Percentiles rank a stretch among this genome's conserved stretches.
Conservation (phyloP, 1,284 basidiomycete species). For the Leccinum holopus region DNA sequence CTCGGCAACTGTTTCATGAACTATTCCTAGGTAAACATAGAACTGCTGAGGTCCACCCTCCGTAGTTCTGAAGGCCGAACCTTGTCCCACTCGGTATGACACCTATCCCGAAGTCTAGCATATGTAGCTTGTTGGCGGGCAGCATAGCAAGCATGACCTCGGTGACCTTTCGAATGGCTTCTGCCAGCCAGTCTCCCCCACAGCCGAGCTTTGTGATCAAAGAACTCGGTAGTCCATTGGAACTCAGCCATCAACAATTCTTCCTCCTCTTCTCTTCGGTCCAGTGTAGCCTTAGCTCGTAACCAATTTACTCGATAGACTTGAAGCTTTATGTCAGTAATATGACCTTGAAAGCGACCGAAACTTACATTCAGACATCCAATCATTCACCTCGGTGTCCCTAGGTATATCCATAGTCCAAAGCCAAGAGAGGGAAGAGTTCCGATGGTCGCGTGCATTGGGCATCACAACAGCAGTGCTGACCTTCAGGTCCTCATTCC, state of each 20-base stretch:
- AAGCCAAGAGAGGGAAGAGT: too few species aligned
- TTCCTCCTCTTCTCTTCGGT: not conserved
- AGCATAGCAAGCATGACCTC: not conserved
- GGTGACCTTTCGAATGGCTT: not conserved
- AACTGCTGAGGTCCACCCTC: not conserved
- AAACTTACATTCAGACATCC: too few species aligned
- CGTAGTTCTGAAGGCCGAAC: not conserved
- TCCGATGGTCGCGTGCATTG: too few species aligned
- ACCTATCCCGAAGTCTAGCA: not conserved
- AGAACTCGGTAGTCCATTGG: not conserved
- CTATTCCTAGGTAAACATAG: not conserved
- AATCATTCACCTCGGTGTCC: too few species aligned
- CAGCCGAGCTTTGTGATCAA: not conserved
- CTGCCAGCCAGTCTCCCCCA: not conserved
- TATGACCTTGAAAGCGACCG: not conserved
- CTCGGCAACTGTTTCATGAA: not conserved
- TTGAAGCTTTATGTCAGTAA: not conserved
- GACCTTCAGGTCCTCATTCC: too few species aligned
- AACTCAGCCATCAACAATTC: not conserved
- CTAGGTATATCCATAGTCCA: not conserved
- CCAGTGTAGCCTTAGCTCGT: not conserved
- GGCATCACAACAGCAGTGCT: too few species aligned
- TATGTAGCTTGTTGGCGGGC: not conserved
- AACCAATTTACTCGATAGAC: slow-evolving; percentile 2
- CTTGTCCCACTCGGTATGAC: not conserved